phyloP scores from a whole-genome alignment of 2,329 filamentous ascomycete genomes.

The Teratosphaeria epicoccoides region DNA sequence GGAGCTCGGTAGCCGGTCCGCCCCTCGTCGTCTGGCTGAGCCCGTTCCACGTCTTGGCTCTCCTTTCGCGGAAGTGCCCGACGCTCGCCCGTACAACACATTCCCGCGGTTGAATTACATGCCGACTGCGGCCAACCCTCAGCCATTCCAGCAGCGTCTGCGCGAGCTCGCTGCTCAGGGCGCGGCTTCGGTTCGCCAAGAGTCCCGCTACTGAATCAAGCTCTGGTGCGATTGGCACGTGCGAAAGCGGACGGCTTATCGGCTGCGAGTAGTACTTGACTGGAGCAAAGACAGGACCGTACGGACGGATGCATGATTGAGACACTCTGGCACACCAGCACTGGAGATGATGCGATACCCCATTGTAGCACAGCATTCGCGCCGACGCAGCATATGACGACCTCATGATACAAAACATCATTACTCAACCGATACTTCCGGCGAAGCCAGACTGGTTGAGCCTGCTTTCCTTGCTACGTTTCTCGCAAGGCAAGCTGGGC shows the following conservation, averaged over 20 bases:
- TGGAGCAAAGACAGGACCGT: slow-evolving; percentile 2
- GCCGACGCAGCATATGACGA: not conserved
- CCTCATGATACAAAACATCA: not conserved
- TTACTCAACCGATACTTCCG: not conserved
- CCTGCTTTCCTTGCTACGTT: not conserved
- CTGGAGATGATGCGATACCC: not conserved
- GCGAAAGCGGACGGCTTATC: not conserved
- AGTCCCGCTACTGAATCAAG: not conserved
- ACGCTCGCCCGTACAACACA: slow-evolving; percentile 32
- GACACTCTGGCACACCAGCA: not conserved
- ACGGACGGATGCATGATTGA: not conserved
- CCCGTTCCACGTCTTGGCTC: slow-evolving; percentile 37
- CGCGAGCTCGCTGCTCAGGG: slow-evolving; percentile 19
- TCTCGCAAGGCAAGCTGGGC: not conserved
- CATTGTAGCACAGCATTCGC: not conserved
- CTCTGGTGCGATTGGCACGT: not conserved
- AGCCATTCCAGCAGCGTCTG: slow-evolving; percentile 23
- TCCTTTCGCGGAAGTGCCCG: slow-evolving; percentile 34
- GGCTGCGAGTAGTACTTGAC: not conserved
- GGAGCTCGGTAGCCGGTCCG: slow-evolving; percentile 19
- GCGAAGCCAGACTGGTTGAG: no score
- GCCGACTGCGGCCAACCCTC: slow-evolving; percentile 17
- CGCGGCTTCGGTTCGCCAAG: not conserved
- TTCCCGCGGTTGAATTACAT: slow-evolving; percentile 33
- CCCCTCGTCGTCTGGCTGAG: slow-evolving; percentile 28